A percentile compares a stretch with the other conserved stretches of the same genome.
Evolutionary conservation across 495 filamentous ascomycete species (phyloP).

Genomic region (Xylaria castorea): DNA sequence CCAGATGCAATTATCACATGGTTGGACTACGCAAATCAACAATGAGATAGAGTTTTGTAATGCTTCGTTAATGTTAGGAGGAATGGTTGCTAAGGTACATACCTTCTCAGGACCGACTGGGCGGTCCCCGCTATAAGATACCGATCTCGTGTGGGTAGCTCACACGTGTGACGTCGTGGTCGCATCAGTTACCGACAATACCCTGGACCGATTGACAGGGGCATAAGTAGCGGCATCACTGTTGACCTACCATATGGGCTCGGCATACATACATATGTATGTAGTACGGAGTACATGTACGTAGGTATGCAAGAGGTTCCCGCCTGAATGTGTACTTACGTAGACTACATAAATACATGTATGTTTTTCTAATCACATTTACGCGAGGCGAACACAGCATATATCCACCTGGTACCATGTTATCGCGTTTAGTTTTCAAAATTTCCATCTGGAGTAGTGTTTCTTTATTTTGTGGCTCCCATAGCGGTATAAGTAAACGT

Average conservation of each 20-base stretch:
- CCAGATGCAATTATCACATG: neutral
- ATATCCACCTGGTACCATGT: neutral
- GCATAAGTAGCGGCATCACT: neutral
- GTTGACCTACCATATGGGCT: neutral
- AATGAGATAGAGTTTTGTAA: constrained; percentile 3
- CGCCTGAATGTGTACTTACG: neutral
- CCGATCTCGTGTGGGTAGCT: neutral
- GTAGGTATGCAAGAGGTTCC: neutral
- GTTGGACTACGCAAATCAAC: neutral
- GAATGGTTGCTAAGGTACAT: constrained; percentile 1
- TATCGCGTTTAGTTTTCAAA: neutral
- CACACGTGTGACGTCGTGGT: constrained; percentile 15
- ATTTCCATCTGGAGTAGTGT: neutral
- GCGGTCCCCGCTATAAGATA: constrained; percentile 1
- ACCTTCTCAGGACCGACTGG: neutral
- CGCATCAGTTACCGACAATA: constrained; percentile 4
- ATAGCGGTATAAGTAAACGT: neutral
- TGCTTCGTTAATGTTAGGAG: neutral
- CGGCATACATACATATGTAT: neutral
- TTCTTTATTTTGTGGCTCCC: neutral
- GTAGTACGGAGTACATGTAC: no score
- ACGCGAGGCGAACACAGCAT: neutral
- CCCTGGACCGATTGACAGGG: constrained; percentile 5
- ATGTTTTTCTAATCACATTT: neutral
- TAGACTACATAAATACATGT: neutral